Base-by-base conservation (phyloP, 495 filamentous ascomycete species). In the Neurospora tetrasperma region DNA sequence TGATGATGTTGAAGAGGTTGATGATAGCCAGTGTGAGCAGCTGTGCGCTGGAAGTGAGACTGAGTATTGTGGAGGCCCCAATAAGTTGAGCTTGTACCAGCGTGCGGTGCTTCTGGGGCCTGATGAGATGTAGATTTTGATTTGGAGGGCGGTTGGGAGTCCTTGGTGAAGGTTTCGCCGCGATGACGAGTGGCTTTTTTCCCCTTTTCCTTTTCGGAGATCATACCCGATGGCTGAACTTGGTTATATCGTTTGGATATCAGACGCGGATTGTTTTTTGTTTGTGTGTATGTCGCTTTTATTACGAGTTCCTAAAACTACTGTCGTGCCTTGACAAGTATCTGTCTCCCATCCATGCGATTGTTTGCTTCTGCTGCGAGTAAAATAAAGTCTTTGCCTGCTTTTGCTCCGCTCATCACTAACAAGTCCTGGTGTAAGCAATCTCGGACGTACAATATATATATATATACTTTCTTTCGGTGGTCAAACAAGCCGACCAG, bases 51-150 rank as follows among this genome's bases (percentile, higher is more conserved):
- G 73, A 16, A 4, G 10, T 44, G 12, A 16, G 2, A 16, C 18
- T n/a, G 23, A 74, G 35, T 70, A 35, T 14, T 74, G 73, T 23
- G 73, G 73, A 42, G 70, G 54, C 5, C 42, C 62, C 3, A 70
- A 44, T 39, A 72, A 68, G 23, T 38, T 75, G 42, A 59, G 35
- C 68, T 6, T 75, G 14, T 73, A 70, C 46, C 44, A 39, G 10
- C 20, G 35, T 38, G 4, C 5, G 35, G 35, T 38, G 35, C 35
- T 38, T 38, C 4, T 38, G 35, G 35, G 0, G 35, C 35, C 35
- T 38, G 35, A 0, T 4, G 35, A 38, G 4, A 4, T 0, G 35
- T 38, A 38, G 35, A 38, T 5, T 38, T 38, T 4, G 35, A 38
- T 38, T 0, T 38, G 4, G 35, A 38, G 35, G 14, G 27, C 12